Base-by-base conservation (phyloP, 148 eudicot species). In the Amaranthus hypochondriacus region DNA sequence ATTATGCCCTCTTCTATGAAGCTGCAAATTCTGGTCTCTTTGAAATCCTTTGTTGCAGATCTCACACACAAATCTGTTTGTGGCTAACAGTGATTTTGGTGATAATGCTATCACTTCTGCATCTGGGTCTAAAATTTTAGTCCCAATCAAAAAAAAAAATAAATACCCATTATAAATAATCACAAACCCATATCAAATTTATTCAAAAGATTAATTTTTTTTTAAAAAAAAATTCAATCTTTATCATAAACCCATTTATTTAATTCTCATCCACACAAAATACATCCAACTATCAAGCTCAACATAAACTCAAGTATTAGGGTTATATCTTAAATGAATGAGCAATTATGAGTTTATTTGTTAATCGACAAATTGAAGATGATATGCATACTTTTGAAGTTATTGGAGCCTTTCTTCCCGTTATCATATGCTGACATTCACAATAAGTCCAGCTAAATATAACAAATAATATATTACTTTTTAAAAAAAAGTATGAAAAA, bases 31-130 rank as follows among this genome's bases (percentile, higher is more conserved):
- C 77, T 93, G 98, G 52, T 93, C 96, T 69, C 98, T 89, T 48
- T 93, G 98, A 76, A 93, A 93, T 42, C 98, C 98, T 76, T 93
- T 93, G 85, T 81, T 88, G 76, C 98, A 93, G 66, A 93, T 84
- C 74, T 93, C 98, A 80, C 98, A 93, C 2, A 94, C 66, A 63
- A 94, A 94, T 73, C 94, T 78, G 78, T 94, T 94, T 8, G 89
- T 94, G 42, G 98, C 97, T 78, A 89, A 39, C 0, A 94, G 83
- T 62, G 93, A 66, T 70, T 84, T 89, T 74, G 98, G 98, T 47
- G 98, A 91, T 51, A 94, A 76, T 55, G 98, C 87, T 81, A 94
- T 86, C 76, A 93, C 98, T 87, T 93, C 98, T 74, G 98, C 80
- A 5, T 84, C 92, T 48, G 98, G 98, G 86, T 93, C 98, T 93